Conservation (phyloP, 495 filamentous ascomycete genomes). For the Daldinia bambusicola region DNA sequence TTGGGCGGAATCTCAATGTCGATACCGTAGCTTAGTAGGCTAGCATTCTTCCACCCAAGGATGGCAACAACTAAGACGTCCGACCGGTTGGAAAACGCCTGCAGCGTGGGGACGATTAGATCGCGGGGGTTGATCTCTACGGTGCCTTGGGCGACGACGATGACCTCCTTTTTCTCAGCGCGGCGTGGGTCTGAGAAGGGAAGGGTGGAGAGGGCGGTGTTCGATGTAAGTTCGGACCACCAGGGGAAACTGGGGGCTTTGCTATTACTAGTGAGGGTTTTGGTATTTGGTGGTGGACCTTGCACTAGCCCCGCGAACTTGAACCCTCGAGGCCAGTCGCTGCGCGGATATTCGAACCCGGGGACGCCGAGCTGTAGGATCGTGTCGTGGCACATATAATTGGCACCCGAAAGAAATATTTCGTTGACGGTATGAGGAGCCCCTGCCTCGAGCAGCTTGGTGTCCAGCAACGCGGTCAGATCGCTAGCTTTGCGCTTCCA, state of each 20-base stretch:
- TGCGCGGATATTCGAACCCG: constrained; percentile 49
- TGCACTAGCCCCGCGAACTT: constrained; percentile 50
- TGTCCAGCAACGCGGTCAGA: constrained; percentile 27
- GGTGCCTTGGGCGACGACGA: constrained; percentile 55
- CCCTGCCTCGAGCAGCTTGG: constrained; percentile 33
- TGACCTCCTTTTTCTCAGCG: constrained; percentile 43
- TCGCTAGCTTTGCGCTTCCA: constrained; percentile 26
- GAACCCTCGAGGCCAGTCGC: constrained; percentile 50
- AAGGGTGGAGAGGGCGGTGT: not conserved
- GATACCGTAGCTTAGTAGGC: constrained; percentile 24
- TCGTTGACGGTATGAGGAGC: constrained; percentile 11
- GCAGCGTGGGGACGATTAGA: constrained; percentile 52
- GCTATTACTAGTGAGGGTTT: not conserved
- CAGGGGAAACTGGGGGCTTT: constrained; percentile 26
- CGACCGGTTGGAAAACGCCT: constrained; percentile 36
- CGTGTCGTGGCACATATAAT: constrained; percentile 41
- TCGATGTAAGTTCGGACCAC: constrained; percentile 43
- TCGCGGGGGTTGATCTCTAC: constrained; percentile 45
- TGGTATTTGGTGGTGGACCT: constrained; percentile 20
- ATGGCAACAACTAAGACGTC: constrained; percentile 50
- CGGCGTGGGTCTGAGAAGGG: constrained; percentile 5
- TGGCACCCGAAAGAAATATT: constrained; percentile 40
- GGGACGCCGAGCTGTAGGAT: constrained; percentile 53
- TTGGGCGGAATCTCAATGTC: constrained; percentile 42
- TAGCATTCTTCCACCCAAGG: constrained; percentile 45